These are phyloP conservation scores for Psilocybe mexicana DNA, from an alignment of 1,284 basidiomycete species.

Conservation along the genomic window DNA sequence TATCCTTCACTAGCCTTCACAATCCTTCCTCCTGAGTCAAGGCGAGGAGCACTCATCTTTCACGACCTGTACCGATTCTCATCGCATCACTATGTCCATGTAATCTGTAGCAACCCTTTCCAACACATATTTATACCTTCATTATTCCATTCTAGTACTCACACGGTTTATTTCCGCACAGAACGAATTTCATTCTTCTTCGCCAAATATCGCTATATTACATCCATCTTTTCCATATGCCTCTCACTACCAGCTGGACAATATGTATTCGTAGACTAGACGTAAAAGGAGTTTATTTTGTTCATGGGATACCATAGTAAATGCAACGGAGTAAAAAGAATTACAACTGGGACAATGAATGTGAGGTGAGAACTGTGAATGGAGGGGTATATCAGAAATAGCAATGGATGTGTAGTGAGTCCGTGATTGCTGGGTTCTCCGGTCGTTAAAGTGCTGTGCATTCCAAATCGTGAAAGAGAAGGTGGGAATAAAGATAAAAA, in stretches of 20 bases:
- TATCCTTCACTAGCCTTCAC: neutral
- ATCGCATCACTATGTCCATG: neutral
- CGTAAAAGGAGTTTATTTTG: neutral
- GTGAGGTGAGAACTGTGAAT: neutral
- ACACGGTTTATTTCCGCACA: neutral
- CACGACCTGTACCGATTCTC: neutral
- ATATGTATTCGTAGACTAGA: neutral
- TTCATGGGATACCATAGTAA: neutral
- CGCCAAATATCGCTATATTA: neutral
- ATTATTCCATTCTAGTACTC: neutral
- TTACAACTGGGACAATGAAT: neutral
- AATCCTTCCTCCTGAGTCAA: neutral
- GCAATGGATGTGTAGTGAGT: neutral
- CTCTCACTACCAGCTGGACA: neutral
- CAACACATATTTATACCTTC: neutral
- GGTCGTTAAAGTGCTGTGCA: constrained; percentile 2
- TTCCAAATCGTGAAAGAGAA: constrained; percentile 7
- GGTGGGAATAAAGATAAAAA: neutral
- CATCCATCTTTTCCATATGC: neutral
- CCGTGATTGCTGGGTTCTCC: neutral
- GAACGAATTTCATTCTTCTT: neutral
- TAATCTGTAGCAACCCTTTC: neutral
- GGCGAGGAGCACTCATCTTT: neutral
- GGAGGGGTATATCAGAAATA: neutral
- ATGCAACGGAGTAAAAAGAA: neutral